These are phyloP conservation scores for Hibiscus tridactylites DNA, from an alignment of 345 rosid genomes.

Conservation along the genomic window DNA sequence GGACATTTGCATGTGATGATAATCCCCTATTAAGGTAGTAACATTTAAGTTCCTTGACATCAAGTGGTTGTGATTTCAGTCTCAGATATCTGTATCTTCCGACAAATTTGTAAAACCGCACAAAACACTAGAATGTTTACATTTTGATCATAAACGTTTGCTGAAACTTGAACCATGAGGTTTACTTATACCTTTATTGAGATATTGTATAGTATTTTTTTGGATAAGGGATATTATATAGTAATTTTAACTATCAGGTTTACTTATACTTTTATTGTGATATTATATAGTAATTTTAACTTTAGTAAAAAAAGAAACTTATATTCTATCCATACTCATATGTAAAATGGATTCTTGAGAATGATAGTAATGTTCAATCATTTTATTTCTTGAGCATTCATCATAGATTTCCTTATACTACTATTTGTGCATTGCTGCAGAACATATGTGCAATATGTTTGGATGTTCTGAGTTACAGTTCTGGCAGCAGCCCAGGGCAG, in stretches of 20 bases:
- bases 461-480: slow-evolving; percentile 56
- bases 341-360: neutral
- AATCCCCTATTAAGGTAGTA: neutral
- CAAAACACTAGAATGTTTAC: neutral
- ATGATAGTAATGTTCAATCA: neutral
- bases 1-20: neutral
- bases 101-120: neutral
- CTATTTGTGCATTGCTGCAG: slow-evolving; percentile 27
- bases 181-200: neutral
- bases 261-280: neutral
- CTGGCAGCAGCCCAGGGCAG: slow-evolving; percentile 49
- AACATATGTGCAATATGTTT: slow-evolving; percentile 76
- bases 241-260: neutral
- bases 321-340: neutral
- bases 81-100: neutral
- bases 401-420: neutral
- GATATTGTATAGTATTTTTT: neutral
- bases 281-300: neutral
- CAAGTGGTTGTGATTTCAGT: neutral
- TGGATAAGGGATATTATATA: neutral
- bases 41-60: neutral
- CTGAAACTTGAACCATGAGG: neutral
- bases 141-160: neutral
- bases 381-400: neutral
- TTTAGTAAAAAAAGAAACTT: neutral